phyloP scores from a whole-genome alignment of 2,329 filamentous ascomycete genomes.

The Lasiodiplodia citricola region DNA sequence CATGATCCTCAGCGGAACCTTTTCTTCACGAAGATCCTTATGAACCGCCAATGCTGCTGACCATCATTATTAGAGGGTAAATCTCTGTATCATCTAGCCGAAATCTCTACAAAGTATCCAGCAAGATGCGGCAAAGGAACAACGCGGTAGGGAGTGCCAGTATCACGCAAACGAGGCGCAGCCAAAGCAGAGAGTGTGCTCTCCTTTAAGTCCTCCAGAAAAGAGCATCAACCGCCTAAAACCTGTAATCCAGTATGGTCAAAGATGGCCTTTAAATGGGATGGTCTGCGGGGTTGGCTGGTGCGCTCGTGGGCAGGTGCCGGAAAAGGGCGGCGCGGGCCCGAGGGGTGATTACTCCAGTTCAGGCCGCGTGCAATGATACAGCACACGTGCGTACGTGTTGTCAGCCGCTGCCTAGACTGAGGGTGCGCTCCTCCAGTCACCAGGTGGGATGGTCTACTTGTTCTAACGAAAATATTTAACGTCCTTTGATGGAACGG shows the following conservation, averaged over 20 bases:
- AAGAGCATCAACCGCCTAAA: too few species aligned
- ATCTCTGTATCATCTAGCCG: neutral
- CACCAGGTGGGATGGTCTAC: neutral
- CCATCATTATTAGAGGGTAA: neutral
- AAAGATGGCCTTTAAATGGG: neutral
- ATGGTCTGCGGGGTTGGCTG: neutral
- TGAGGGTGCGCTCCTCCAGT: neutral
- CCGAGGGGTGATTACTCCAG: too few species aligned
- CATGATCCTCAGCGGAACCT: neutral
- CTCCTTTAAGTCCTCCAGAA: too few species aligned
- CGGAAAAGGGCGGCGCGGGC: neutral
- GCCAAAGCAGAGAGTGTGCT: too few species aligned
- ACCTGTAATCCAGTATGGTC: neutral
- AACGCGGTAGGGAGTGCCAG: too few species aligned
- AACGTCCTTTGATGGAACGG: neutral
- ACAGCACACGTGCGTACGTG: neutral
- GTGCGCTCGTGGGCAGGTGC: neutral
- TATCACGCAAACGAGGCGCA: too few species aligned
- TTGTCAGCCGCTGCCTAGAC: neutral
- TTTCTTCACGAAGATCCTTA: neutral
- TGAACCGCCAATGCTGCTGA: neutral
- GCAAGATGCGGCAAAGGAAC: neutral
- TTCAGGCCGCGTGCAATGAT: neutral
- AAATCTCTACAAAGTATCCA: neutral
- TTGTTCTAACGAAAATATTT: neutral